phyloP scores from a whole-genome alignment of 768 basidiomycete species.

The Calocera viscosa region DNA sequence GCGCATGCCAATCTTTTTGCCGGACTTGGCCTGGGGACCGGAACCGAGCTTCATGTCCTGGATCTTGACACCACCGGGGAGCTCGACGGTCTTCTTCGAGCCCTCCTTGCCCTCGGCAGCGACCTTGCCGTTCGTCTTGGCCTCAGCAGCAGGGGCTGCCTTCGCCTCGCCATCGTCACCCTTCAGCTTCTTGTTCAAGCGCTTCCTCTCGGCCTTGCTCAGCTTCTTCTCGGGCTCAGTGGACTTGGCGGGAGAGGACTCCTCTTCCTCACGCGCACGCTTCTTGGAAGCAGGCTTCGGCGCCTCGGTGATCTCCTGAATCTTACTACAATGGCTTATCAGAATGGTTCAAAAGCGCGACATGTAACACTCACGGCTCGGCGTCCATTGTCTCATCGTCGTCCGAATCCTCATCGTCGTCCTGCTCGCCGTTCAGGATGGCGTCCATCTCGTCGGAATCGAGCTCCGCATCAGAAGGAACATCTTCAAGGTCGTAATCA shows the following conservation, averaged over 20 bases:
- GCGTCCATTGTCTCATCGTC: slow-evolving; percentile 25
- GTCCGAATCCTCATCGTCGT: slow-evolving; percentile 34
- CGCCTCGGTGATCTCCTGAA: slow-evolving; percentile 51
- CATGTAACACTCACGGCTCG: slow-evolving; percentile 9
- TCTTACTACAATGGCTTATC: slow-evolving; percentile 37
- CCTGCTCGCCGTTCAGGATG: slow-evolving; percentile 26
- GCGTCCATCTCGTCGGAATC: slow-evolving; percentile 30
- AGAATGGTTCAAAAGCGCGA: background rate
- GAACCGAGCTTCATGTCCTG: slow-evolving; percentile 65
- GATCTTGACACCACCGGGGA: slow-evolving; percentile 63
- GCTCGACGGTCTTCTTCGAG: slow-evolving; percentile 23
- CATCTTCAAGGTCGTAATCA: slow-evolving; percentile 54
- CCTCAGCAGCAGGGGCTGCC: slow-evolving; percentile 17
- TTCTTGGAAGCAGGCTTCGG: slow-evolving; percentile 39
- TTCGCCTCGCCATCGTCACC: slow-evolving; percentile 39
- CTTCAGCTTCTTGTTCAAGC: slow-evolving; percentile 56
- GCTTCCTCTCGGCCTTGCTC: slow-evolving; percentile 51
- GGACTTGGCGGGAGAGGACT: slow-evolving; percentile 28
- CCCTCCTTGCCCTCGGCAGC: slow-evolving; percentile 22
- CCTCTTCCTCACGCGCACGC: slow-evolving; percentile 56
- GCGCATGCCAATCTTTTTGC: slow-evolving; percentile 70
- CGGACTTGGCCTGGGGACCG: slow-evolving; percentile 78
- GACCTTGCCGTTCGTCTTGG: slow-evolving; percentile 15
- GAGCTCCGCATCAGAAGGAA: slow-evolving; percentile 75
- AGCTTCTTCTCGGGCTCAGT: slow-evolving; percentile 28